phyloP scores from a whole-genome alignment of 176 grass and related monocot species.

The Echinochloa phyllopogon region DNA sequence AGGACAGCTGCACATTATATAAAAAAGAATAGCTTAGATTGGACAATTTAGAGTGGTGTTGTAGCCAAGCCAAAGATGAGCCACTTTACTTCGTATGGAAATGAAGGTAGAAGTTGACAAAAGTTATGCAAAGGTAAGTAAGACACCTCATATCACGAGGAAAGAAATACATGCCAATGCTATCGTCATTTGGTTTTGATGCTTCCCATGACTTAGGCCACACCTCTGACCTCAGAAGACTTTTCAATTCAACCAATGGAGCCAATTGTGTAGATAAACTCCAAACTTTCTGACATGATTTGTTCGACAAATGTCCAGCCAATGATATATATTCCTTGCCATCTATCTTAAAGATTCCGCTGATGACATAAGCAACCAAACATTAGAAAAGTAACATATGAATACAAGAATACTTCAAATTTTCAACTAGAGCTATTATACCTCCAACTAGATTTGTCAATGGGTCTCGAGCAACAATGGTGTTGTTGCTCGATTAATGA shows the following conservation, averaged over 20 bases:
- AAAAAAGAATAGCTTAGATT: no score
- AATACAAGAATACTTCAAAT: background rate
- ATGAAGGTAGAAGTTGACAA: background rate
- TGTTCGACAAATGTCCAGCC: constrained; percentile 60
- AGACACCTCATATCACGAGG: constrained; percentile 52
- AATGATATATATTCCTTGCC: constrained; percentile 37
- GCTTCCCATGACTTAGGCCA: constrained; percentile 64
- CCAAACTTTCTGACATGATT: constrained; percentile 61
- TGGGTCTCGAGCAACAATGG: constrained; percentile 9
- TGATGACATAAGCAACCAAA: constrained; percentile 35
- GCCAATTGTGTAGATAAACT: constrained; percentile 41
- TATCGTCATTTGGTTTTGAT: constrained; percentile 45
- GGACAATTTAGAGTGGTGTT: no score
- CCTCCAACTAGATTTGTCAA: constrained; percentile 47
- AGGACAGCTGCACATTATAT: no score
- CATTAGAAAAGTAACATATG: background rate
- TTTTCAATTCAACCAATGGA: constrained; percentile 39
- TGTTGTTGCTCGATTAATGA: background rate
- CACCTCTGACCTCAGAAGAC: constrained; percentile 41
- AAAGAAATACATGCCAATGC: constrained; percentile 79
- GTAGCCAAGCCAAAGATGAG: background rate
- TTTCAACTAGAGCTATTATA: background rate
- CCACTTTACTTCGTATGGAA: background rate
- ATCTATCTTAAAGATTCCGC: constrained; percentile 62
- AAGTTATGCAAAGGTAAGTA: background rate